phyloP scores from a whole-genome alignment of 129 eudicot species.

The Cynara cardunculus region DNA sequence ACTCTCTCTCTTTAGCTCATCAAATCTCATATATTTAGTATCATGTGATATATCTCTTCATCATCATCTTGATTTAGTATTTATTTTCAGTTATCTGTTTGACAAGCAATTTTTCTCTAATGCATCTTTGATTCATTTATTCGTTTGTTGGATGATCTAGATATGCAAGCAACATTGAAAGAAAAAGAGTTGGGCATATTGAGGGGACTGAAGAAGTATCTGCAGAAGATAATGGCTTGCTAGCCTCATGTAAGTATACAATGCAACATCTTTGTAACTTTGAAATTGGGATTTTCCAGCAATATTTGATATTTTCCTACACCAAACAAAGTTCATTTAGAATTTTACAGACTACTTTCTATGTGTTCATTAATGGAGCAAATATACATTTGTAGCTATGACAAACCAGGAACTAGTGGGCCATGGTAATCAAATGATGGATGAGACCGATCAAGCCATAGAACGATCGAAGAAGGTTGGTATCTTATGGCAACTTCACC shows the following conservation, averaged over 20 bases:
- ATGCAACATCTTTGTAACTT: background rate
- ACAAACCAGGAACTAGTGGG: conserved; percentile 80
- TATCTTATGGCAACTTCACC: conserved; percentile 2
- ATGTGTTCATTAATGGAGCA: background rate
- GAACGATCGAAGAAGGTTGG: conserved; percentile 87
- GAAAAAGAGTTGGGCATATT: conserved; percentile 76
- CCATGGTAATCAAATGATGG: conserved; percentile 88
- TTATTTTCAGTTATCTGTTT: too few relatives aligned
- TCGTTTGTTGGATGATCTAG: conserved; percentile 34
- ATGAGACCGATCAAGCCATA: conserved; percentile 93
- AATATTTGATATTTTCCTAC: background rate
- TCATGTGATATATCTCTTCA: background rate
- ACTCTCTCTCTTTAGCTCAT: background rate
- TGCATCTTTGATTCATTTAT: background rate
- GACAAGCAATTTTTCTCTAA: too few relatives aligned
- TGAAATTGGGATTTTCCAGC: background rate
- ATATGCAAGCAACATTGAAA: conserved; percentile 75
- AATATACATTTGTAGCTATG: conserved; percentile 41
- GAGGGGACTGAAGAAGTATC: conserved; percentile 67
- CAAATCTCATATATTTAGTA: background rate
- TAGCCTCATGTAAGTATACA: conserved; percentile 74
- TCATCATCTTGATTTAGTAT: background rate
- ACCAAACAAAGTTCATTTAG: background rate
- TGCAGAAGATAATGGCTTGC: conserved; percentile 71
- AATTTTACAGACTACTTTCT: conserved; percentile 23